Percentiles rank a stretch among this genome's conserved stretches.
Conservation (phyloP, 495 filamentous ascomycete genomes). For the Poronia punctata region DNA sequence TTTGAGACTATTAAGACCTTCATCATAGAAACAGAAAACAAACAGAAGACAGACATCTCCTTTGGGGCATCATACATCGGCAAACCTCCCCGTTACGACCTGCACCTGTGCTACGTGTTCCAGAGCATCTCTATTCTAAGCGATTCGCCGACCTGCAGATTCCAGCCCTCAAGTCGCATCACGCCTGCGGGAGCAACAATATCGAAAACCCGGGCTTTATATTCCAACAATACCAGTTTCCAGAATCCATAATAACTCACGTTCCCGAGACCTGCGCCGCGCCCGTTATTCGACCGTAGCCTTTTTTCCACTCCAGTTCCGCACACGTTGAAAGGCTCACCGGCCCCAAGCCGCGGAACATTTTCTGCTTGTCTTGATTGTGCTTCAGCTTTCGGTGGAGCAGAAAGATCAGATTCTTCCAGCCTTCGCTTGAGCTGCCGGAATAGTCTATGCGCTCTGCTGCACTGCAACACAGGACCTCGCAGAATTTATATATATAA, state of each 20-base stretch:
- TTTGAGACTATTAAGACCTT: no score
- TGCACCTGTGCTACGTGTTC: constrained; percentile 27
- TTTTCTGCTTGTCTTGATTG: constrained; percentile 29
- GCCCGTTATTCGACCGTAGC: constrained; percentile 4
- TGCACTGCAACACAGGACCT: constrained; percentile 8
- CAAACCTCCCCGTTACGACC: constrained; percentile 15
- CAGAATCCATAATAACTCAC: constrained; percentile 24
- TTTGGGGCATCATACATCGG: constrained; percentile 13
- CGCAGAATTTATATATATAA: constrained; percentile 15
- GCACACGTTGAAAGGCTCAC: constrained; percentile 13
- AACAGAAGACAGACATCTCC: constrained; percentile 6
- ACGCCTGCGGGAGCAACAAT: constrained; percentile 3
- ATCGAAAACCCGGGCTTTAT: constrained; percentile 19
- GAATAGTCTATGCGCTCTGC: constrained; percentile 6
- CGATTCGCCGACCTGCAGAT: constrained; percentile 21
- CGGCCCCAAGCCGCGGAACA: constrained; percentile 15
- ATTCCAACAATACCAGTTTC: constrained; percentile 19
- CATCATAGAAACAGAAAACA: constrained; percentile 11
- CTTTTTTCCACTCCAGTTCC: constrained; percentile 17
- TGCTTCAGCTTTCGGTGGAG: constrained; percentile 14
- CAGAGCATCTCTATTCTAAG: constrained; percentile 21
- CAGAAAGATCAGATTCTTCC: constrained; percentile 9
- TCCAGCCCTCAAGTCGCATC: constrained; percentile 9
- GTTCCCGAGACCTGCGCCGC: constrained; percentile 28
- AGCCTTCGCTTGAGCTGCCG: constrained; percentile 19